A percentile compares a stretch with the other conserved stretches of the same genome.
Conservation (phyloP, 2,329 filamentous ascomycete species). For the Botrytis galanthina region DNA sequence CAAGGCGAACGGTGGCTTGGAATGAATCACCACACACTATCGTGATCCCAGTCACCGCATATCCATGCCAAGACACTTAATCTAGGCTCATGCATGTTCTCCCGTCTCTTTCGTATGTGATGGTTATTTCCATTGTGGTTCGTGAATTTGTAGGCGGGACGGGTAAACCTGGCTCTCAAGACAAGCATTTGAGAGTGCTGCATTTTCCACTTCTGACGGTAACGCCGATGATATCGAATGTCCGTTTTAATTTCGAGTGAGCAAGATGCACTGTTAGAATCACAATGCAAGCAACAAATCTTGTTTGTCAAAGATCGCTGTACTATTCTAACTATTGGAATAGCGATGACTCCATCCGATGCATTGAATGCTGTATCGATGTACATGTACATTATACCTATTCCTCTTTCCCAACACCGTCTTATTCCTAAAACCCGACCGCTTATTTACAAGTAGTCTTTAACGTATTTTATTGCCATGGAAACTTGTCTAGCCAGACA, state of each 20-base stretch:
- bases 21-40: conserved; percentile 2
- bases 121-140: neutral
- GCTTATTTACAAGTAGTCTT: neutral
- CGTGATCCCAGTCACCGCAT: conserved; percentile 8
- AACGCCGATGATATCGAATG: neutral
- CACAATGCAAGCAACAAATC: neutral
- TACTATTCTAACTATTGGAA: neutral
- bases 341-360: neutral
- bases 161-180: neutral
- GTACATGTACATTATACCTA: conserved; percentile 1
- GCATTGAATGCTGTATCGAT: neutral
- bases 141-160: neutral
- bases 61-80: conserved; percentile 6
- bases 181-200: neutral
- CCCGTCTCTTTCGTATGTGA: conserved; percentile 8
- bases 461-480: conserved; percentile 14
- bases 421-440: neutral
- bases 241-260: neutral
- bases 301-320: neutral
- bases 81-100: conserved; percentile 5
- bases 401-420: neutral
- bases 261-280: neutral
- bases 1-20: conserved; percentile 15
- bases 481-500: neutral
- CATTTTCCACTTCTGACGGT: neutral